phyloP scores from a whole-genome alignment of 1,139 yeast species.

The Magnusiomyces sp. region DNA sequence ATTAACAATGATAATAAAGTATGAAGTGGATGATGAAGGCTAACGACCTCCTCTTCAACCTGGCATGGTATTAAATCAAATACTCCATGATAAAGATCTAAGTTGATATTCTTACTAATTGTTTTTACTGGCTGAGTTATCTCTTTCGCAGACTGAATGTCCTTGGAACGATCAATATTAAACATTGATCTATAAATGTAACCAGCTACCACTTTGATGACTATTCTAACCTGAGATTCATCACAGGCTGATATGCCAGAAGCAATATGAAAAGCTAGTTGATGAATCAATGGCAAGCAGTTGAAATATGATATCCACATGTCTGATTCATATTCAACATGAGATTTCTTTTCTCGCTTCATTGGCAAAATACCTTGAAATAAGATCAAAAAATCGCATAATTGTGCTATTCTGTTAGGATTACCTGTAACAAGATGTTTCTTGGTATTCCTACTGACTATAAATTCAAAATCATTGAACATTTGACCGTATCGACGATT shows the following conservation, averaged over 20 bases:
- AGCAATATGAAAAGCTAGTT: slow-evolving; percentile 33
- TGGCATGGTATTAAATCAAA: slow-evolving; percentile 29
- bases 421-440: slow-evolving; percentile 34
- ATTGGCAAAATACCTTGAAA: slow-evolving; percentile 79
- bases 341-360: slow-evolving; percentile 67
- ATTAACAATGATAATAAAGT: slow-evolving; percentile 64
- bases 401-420: slow-evolving; percentile 34
- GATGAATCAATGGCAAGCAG: slow-evolving; percentile 45
- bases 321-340: slow-evolving; percentile 84
- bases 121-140: too few relatives aligned
- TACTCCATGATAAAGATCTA: too few relatives aligned
- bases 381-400: slow-evolving; percentile 55
- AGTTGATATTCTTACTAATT: slow-evolving; percentile 10
- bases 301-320: slow-evolving; percentile 79
- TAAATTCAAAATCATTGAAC: slow-evolving; percentile 74
- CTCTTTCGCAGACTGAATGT: too few relatives aligned
- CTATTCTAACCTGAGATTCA: slow-evolving; percentile 16
- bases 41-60: slow-evolving; percentile 44
- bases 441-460: slow-evolving; percentile 60
- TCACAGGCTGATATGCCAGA: slow-evolving; percentile 25
- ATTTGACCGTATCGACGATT: slow-evolving; percentile 80
- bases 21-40: slow-evolving; percentile 76
- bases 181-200: slow-evolving; percentile 27
- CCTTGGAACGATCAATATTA: slow-evolving; percentile 2
- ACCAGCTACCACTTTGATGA: slow-evolving; percentile 23